Base-by-base conservation (phyloP, 2,329 filamentous ascomycete species). In the Trichoderma sp. region DNA sequence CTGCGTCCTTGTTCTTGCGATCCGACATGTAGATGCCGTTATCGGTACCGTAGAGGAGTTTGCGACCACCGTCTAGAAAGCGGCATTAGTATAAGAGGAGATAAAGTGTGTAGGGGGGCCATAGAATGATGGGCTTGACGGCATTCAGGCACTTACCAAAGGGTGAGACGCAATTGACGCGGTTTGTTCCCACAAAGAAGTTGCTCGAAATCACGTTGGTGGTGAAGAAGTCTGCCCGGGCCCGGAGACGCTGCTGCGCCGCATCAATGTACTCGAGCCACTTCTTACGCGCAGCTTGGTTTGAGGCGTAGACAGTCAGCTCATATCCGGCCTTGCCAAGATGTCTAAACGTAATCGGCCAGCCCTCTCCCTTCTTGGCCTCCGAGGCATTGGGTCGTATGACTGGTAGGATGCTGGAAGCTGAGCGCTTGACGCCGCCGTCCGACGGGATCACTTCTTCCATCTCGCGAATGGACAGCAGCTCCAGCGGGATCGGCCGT, bases 321-420 rank as follows among this genome's bases (percentile, higher is more conserved):
- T 97, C 94, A 74, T 97, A 99, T 39, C 94, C 95, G 62, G 93
- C 93, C 78, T 96, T 97, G 56, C 95, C 95, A 66, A 99, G 84
- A 82, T 97, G 93, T 71, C 91, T 89, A 83, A 99, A 99, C 2
- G 94, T 98, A 67, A 99, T 96, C 0, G 95, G 95, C 79, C 92
- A 96, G 54, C 91, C 92, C 71, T 96, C 92, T 50, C 80, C 78
- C 71, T 85, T 85, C 74, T 85, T 87, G 69, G 89, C 85, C 52
- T 83, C 81, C 2, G 76, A 74, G 45, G 78, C 76, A 58, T 79
- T 80, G 64, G 78, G 77, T 55, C 83, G 77, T 51, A 85, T 79
- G 59, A 82, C 79, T 43, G 85, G 82, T 51, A 96, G 86, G 72
- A 98, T 82, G 75, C 92, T 94, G 3, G 93, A 95, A 1, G 94